Percentiles rank a stretch among this genome's conserved stretches.
Conservation (phyloP, 2,329 filamentous ascomycete species). For the Nemania sp. region DNA sequence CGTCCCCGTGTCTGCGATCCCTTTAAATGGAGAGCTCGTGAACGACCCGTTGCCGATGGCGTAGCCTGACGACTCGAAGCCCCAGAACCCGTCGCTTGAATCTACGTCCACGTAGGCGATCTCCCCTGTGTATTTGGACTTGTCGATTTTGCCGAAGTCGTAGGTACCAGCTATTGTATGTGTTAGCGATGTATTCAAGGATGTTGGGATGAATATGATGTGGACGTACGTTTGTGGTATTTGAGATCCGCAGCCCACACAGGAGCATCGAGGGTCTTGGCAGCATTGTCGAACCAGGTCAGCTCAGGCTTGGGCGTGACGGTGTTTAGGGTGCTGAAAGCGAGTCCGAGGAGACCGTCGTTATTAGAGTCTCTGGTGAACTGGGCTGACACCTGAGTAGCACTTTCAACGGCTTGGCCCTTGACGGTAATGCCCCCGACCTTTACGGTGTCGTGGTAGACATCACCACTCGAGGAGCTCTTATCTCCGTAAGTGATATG, state of each 20-base stretch:
- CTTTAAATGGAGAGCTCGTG: constrained; percentile 24
- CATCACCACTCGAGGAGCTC: constrained; percentile 39
- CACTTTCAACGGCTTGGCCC: constrained; percentile 39
- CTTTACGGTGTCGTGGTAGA: constrained; percentile 39
- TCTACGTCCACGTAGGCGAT: constrained; percentile 41
- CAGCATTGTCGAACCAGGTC: constrained; percentile 42
- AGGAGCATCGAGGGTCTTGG: constrained; percentile 31
- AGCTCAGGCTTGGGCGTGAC: constrained; percentile 32
- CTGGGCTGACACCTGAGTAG: constrained; percentile 30
- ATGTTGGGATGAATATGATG: background rate
- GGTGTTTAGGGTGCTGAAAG: constrained; percentile 41
- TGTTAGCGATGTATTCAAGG: background rate
- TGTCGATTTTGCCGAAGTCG: constrained; percentile 42
- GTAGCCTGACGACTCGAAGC: constrained; percentile 35
- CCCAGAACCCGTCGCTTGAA: constrained; percentile 40
- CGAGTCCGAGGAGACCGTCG: constrained; percentile 41
- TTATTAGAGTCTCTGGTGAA: constrained; percentile 39
- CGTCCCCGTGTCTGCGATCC: constrained; percentile 63
- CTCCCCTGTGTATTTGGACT: constrained; percentile 36
- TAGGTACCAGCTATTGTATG: constrained; percentile 38
- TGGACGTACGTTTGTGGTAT: constrained; percentile 25
- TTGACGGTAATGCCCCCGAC: constrained; percentile 36
- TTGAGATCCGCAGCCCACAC: constrained; percentile 42
- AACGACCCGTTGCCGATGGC: constrained; percentile 28
- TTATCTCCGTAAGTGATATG: constrained; percentile 39